Evolutionary conservation across 2,329 filamentous ascomycete genomes (phyloP).

Genomic region (Xylariaceae sp.): DNA sequence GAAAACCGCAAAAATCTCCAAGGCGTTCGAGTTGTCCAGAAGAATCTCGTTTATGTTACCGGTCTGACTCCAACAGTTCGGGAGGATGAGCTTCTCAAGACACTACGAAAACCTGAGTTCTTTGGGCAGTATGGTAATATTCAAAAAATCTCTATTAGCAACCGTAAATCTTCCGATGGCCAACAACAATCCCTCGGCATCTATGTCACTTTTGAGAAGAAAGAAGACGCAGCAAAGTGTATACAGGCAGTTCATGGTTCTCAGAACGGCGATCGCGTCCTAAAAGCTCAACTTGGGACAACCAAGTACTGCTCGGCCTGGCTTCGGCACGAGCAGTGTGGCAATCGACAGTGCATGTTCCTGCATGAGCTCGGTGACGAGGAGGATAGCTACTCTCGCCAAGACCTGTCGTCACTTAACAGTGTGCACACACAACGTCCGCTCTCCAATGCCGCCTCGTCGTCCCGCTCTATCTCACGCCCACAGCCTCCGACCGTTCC

Average conservation of each 20-base stretch:
- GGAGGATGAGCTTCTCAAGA: conserved; percentile 91
- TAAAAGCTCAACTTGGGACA: conserved; percentile 82
- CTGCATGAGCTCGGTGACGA: conserved; percentile 98
- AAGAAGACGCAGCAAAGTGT: conserved; percentile 86
- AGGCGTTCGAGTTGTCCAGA: conserved; percentile 94
- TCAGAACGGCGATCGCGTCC: conserved; percentile 82
- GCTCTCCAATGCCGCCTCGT: conserved; percentile 57
- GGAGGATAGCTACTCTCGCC: conserved; percentile 92
- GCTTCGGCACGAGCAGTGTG: conserved; percentile 90
- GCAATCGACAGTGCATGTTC: conserved; percentile 97
- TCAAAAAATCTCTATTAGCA: conserved; percentile 98
- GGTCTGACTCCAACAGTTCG: conserved; percentile 89
- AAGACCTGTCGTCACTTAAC: conserved; percentile 94
- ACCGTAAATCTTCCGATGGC: conserved; percentile 77
- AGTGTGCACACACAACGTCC: conserved; percentile 81
- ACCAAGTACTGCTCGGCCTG: conserved; percentile 99
- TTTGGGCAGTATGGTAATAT: conserved; percentile 99
- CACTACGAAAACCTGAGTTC: conserved; percentile 86
- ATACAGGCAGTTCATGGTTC: conserved; percentile 93
- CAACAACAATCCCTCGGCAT: conserved; percentile 91
- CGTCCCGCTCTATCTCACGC: conserved; percentile 60
- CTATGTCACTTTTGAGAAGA: conserved; percentile 96
- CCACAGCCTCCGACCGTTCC: conserved; percentile 53
- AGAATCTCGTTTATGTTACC: conserved; percentile 98
- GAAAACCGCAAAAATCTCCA: conserved; percentile 95